These are phyloP conservation scores for Pharus latifolius DNA, from an alignment of 176 grass and related monocot species.

Conservation along the genomic window DNA sequence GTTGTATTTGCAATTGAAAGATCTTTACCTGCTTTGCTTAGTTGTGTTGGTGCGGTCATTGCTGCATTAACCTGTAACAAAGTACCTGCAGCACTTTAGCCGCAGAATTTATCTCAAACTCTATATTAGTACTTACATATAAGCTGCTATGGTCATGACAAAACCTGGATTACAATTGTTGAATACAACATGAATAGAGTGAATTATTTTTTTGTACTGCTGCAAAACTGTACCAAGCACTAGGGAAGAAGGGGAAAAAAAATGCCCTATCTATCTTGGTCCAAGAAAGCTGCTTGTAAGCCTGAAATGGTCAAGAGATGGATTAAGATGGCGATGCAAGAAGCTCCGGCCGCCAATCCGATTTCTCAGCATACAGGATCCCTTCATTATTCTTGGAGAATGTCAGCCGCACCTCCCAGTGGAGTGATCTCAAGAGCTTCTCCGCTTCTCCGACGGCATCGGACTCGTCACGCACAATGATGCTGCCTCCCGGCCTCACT, in stretches of 20 bases:
- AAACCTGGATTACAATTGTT: not conserved
- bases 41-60: not conserved
- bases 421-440: constrained; percentile 64
- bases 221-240: not conserved
- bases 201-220: constrained; percentile 19
- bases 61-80: not conserved
- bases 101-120: not conserved
- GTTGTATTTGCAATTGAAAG: not conserved
- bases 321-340: constrained; percentile 20
- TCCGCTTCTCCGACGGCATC: constrained; percentile 44
- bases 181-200: too few relatives aligned
- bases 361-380: constrained; percentile 64
- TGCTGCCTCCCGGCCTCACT: constrained; percentile 67
- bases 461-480: constrained; percentile 71
- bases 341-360: constrained; percentile 68
- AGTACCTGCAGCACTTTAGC: not conserved
- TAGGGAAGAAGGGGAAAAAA: not conserved
- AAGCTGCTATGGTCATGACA: not conserved
- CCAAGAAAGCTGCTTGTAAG: not conserved
- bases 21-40: not conserved
- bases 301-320: not conserved
- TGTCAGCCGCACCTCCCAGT: constrained; percentile 63
- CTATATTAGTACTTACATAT: not conserved
- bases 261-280: constrained; percentile 10
- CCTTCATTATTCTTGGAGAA: constrained; percentile 67